phyloP scores from a whole-genome alignment of 768 basidiomycete genomes.

The Candolleomyces efflorescens region DNA sequence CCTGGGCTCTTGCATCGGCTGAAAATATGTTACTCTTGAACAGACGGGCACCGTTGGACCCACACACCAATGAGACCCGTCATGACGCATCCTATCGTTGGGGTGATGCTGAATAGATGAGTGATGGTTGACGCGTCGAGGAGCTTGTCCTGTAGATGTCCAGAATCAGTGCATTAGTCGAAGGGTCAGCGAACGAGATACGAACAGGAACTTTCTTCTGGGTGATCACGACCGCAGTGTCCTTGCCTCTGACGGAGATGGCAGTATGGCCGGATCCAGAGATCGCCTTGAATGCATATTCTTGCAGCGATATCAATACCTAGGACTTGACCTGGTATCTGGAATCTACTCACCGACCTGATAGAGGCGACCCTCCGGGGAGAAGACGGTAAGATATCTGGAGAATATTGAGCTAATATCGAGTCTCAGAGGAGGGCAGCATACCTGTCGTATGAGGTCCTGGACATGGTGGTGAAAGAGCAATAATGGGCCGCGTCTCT shows the following conservation, averaged over 20 bases:
- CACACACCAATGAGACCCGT: conserved; percentile 88
- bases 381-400: conserved; percentile 95
- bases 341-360: conserved; percentile 80
- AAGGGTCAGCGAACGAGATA: conserved; percentile 13
- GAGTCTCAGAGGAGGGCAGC: background rate
- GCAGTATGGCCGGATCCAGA: conserved; percentile 95
- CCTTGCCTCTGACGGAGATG: conserved; percentile 88
- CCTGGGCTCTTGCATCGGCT: conserved; percentile 94
- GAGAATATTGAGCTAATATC: background rate
- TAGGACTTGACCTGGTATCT: background rate
- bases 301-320: conserved; percentile 34
- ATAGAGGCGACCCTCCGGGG: conserved; percentile 94
- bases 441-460: conserved; percentile 91
- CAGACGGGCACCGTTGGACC: background rate
- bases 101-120: conserved; percentile 94
- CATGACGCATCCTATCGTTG: conserved; percentile 96
- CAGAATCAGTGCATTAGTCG: background rate
- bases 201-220: conserved; percentile 97
- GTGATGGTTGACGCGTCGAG: conserved; percentile 92
- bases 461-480: conserved; percentile 63
- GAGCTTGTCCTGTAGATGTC: conserved; percentile 79
- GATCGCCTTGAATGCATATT: conserved; percentile 99
- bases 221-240: conserved; percentile 93
- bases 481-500: conserved; percentile 16
- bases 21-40: conserved; percentile 7